These are phyloP conservation scores for Glycine tomentella DNA, from an alignment of 306 rosid species.

Conservation along the genomic window DNA sequence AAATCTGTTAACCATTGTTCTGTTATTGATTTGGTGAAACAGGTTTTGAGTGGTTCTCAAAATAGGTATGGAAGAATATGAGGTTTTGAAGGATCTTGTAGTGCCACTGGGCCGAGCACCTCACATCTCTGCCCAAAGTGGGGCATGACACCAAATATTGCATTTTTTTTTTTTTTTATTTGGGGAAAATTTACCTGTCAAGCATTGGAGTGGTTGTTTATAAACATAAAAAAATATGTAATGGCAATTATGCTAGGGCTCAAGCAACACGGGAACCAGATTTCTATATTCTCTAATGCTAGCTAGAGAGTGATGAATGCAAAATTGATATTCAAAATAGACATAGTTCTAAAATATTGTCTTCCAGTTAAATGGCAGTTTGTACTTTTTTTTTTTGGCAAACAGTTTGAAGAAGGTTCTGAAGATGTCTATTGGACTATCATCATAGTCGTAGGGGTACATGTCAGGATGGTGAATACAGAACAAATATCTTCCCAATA, in stretches of 20 bases:
- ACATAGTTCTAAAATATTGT: not conserved
- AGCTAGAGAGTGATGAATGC: conserved; percentile 10
- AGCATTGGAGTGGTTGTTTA: conserved; percentile 34
- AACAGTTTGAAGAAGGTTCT: not conserved
- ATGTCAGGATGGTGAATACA: not conserved
- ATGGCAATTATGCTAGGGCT: too few relatives aligned
- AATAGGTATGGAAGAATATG: conserved; percentile 72
- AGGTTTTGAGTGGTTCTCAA: conserved; percentile 78
- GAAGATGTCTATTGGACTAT: not conserved
- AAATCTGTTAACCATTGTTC: conserved; percentile 37
- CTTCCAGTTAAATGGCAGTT: not conserved
- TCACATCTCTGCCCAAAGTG: conserved; percentile 75
- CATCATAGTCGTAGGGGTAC: not conserved
- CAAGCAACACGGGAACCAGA: too few relatives aligned
- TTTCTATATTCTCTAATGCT: conserved; percentile 7
- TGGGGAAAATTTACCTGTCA: conserved; percentile 10
- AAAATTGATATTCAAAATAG: conserved; percentile 2
- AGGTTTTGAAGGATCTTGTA: conserved; percentile 74
- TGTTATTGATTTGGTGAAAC: conserved; percentile 49
- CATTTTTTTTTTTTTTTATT: not conserved
- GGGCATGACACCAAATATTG: conserved; percentile 56
- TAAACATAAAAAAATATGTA: conserved; percentile 5
- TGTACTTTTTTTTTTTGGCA: not conserved
- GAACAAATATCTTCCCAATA: not conserved
- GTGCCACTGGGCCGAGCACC: conserved; percentile 89